Evolutionary conservation across 306 rosid genomes (phyloP).

Genomic region (Elaeagnus macrophylla): DNA sequence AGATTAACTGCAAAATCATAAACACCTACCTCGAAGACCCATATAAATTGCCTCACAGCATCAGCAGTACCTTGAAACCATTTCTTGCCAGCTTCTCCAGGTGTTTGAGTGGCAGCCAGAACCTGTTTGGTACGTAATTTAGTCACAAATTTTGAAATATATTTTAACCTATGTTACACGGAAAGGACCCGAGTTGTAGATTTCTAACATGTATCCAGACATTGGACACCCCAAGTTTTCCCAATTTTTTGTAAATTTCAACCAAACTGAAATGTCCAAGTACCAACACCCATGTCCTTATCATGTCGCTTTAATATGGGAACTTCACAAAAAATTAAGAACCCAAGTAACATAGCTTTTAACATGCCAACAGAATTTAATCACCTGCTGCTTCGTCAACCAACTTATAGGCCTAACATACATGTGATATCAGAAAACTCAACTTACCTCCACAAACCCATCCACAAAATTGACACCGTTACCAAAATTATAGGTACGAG

Average conservation of each 20-base stretch:
- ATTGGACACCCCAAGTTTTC: too few relatives aligned
- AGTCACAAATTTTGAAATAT: not conserved
- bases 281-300: too few relatives aligned
- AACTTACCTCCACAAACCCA: slow-evolving; percentile 81
- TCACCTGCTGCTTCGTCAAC: too few relatives aligned
- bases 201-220: too few relatives aligned
- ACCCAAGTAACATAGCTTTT: too few relatives aligned
- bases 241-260: too few relatives aligned
- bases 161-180: not conserved
- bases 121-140: slow-evolving; percentile 41
- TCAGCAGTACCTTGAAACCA: slow-evolving; percentile 99
- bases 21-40: slow-evolving; percentile 86
- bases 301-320: too few relatives aligned
- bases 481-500: slow-evolving; percentile 64
- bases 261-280: too few relatives aligned
- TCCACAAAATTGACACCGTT: slow-evolving; percentile 75
- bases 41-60: slow-evolving; percentile 84
- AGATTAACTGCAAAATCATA: not conserved
- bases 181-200: too few relatives aligned
- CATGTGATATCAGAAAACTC: not conserved
- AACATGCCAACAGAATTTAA: too few relatives aligned
- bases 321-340: too few relatives aligned
- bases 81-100: slow-evolving; percentile 77
- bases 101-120: slow-evolving; percentile 95
- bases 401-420: not conserved